Evolutionary conservation across 495 filamentous ascomycete genomes (phyloP).

Genomic region (Astrocystis sublimbata): DNA sequence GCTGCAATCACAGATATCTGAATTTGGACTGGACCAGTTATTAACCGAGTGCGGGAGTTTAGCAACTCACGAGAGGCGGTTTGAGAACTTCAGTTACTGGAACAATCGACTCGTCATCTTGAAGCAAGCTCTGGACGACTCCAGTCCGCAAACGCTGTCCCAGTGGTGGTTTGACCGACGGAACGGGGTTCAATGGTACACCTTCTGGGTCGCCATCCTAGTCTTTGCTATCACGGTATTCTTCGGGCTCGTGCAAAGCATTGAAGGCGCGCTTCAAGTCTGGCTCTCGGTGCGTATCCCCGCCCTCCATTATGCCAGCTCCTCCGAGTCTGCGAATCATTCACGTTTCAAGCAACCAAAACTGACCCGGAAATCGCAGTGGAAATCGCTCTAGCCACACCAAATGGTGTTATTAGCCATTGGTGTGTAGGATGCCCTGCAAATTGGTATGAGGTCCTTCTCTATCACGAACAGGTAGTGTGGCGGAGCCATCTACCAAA

Average conservation of each 20-base stretch:
- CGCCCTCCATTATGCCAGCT: neutral
- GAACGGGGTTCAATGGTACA: constrained; percentile 54
- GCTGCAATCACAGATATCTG: constrained; percentile 27
- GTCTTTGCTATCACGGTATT: constrained; percentile 50
- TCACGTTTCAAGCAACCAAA: neutral
- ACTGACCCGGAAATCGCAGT: neutral
- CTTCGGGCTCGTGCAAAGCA: constrained; percentile 52
- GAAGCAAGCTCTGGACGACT: constrained; percentile 54
- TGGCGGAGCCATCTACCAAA: too few species aligned
- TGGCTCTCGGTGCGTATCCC: constrained; percentile 23
- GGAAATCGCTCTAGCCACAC: constrained; percentile 1
- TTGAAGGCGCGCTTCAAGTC: constrained; percentile 50
- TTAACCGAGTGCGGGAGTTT: constrained; percentile 28
- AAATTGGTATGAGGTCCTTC: too few species aligned
- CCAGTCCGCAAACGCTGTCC: constrained; percentile 42
- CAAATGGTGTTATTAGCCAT: too few species aligned
- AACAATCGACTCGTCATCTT: constrained; percentile 52
- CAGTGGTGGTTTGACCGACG: constrained; percentile 57
- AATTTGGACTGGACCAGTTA: constrained; percentile 29
- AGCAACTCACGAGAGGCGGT: constrained; percentile 37
- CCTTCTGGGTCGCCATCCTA: constrained; percentile 55
- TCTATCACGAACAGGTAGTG: too few species aligned
- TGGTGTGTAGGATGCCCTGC: too few species aligned
- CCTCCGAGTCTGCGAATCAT: neutral
- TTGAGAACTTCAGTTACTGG: constrained; percentile 53